Evolutionary conservation across 345 rosid genomes (phyloP).

Genomic region (Brassica nigra): DNA sequence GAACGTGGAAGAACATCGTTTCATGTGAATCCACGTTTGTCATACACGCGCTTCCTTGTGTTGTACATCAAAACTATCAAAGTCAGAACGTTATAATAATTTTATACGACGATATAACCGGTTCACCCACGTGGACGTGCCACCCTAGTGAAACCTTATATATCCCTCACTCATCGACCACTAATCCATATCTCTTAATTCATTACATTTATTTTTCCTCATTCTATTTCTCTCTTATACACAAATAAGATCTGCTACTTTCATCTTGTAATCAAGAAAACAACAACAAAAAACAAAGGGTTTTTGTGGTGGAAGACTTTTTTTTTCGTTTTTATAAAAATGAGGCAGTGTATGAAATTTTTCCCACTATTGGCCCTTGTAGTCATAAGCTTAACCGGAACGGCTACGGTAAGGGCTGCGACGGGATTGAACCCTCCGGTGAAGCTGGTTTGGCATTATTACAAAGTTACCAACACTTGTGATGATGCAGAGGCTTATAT

Average conservation of each 20-base stretch:
- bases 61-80: constrained; percentile 22
- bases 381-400: constrained; percentile 31
- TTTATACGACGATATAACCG: constrained; percentile 4
- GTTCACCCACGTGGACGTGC: constrained; percentile 29
- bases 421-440: constrained; percentile 44
- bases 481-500: constrained; percentile 53
- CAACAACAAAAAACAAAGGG: neutral
- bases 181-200: constrained; percentile 21
- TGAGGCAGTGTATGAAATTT: constrained; percentile 9
- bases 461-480: constrained; percentile 50
- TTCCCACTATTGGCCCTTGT: constrained; percentile 35
- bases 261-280: constrained; percentile 7
- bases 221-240: neutral
- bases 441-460: constrained; percentile 63
- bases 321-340: neutral
- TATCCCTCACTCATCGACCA: constrained; percentile 1
- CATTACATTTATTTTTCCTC: constrained; percentile 22
- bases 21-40: constrained; percentile 41
- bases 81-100: constrained; percentile 29
- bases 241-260: neutral
- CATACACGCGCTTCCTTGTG: constrained; percentile 38
- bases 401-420: constrained; percentile 45
- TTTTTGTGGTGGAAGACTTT: constrained; percentile 35
- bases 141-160: constrained; percentile 31
- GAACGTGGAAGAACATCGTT: constrained; percentile 29